Base-by-base conservation (phyloP, 2,329 filamentous ascomycete genomes). In the Colletotrichum ledebouriae region DNA sequence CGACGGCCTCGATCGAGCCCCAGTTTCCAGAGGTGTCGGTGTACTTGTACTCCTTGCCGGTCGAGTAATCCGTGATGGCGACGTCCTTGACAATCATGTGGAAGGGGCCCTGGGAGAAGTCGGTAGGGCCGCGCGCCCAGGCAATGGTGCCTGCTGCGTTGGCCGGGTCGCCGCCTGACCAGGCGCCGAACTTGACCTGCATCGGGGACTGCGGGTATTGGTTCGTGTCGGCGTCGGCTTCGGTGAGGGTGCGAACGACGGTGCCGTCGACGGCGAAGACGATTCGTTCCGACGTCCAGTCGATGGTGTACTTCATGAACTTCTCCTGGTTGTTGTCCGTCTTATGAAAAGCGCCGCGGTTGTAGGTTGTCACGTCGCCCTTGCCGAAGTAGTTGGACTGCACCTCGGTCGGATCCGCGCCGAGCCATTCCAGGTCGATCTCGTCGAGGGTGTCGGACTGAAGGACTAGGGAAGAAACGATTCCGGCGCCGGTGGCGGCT, bases 311-410 rank as follows among this genome's bases (percentile, higher is more conserved):
- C 10, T 90, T 98, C 79, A 95, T 90, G 79, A 92, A 98, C 41
- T 85, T 79, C 57, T 84, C 84, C 78, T 97, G 94, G 71, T 92
- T 96, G 74, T 86, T 87, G 72, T 75, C 90, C 83, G 82, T 78
- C 4, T 88, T 81, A 78, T 97, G 93, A 78, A 93, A 94, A 67
- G 92, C 90, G 70, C 93, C 94, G 63, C 96, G 92, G 81, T 97
- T 94, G 83, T 95, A 97, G n/a, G 87, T 87, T 34, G 87, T 90
- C 0, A 93, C 94, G 73, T 92, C 86, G 60, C 95, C 96, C 80
- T 98, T 97, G 78, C 94, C 94, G 74, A 99, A 99, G 82, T 97
- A 99, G 81, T 99, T 99, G 73, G 90, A 92, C 81, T 99, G 96
- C n/a, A 97, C 92, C 79, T 97, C 86, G 65, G 84, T 83, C 71